Evolutionary conservation across 176 grass and related monocot species (phyloP), one percentile per base, ranked within the genome.

Genomic region (Lolium rigidum): DNA sequence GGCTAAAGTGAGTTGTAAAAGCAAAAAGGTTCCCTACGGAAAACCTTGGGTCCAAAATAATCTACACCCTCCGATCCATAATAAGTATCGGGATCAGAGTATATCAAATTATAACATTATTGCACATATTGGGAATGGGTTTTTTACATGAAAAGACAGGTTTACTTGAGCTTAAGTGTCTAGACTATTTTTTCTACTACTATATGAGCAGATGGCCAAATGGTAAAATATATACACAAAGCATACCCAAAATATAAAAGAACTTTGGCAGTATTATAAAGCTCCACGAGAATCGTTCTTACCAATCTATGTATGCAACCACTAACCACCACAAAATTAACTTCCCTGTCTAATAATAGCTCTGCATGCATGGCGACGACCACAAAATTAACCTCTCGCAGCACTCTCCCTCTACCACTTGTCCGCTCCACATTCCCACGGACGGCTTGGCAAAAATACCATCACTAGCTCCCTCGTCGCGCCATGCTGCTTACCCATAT

Each of bases 291-390:
- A 51, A 74, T 16, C 71, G 71, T 17, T 74, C 71, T 74, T 25
- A 9, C 71, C 47, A 9, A 50, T 74, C 22, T 16, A 75, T 24
- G 41, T 47, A 72, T 50, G 71, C 21, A 75, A 75, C 24, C 24
- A 75, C 24, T 75, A 75, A 75, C 72, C 3, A 52, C 72, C 47
- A 51, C 72, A 75, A 26, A 75, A 66, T 37, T 37, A 66, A 52
- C 72, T 5, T 28, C 47, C 46, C 46, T 50, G 49, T 31, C 72
- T 52, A 51, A 75, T 10, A 75, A 75, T 75, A 75, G 72, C 72
- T 25, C 22, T 13, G 47, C 22, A 76, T 48, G 21, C 77, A 85
- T 76, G 70, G 69, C 26, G 80, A 80, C 68, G 22, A 9, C 3
- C 12, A 10, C 17, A 57, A 28, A 25, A 37, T 58, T 58, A 78